Base-by-base conservation (phyloP, 2,329 filamentous ascomycete genomes). In the Exserohilum rostratum region DNA sequence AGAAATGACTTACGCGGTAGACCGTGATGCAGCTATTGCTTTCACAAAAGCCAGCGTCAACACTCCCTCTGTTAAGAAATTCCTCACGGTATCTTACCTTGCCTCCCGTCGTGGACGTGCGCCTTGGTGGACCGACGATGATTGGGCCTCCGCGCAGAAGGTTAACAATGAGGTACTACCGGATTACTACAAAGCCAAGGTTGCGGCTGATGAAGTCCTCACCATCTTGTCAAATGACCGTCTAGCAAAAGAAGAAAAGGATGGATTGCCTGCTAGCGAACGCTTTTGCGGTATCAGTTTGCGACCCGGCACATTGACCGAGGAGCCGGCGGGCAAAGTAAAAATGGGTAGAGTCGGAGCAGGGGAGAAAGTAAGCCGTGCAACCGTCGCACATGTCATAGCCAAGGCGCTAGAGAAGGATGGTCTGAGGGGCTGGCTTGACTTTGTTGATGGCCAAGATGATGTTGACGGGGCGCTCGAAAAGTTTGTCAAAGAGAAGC, bases 201-300 rank as follows among this genome's bases (percentile, higher is more conserved):
- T 83, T 25, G 82, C 81, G 18, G 82, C 83, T 1, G 83, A 85
- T 57, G 82, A 85, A 68, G 81, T 81, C 46, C 71, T 85, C 61
- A 80, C 80, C 9, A 78, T 81, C 4, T 64, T 80, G 31, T 65
- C 65, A 15, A 73, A 69, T 30, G 63, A 72, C 45, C 57, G 73
- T 6, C 46, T 64, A 39, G 66, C 64, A 9, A 64, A 66, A 5
- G 72, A 75, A 37, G 60, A 49, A 7, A 68, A 66, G 42, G 64
- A 68, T 10, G 66, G 64, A 3, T 56, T 73, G 0, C 46, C 62
- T 2, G 62, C 61, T 46, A 57, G 55, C 3, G 65, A 73, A n/a
- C 57, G 63, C 11, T 82, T 84, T 58, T 77, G 79, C 64, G 79
- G 79, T 17, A 83, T 85, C 55, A 79, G 77, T 52, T 66, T 85